A percentile compares a stretch with the other conserved stretches of the same genome.
phyloP scores from a whole-genome alignment of 176 grass and related monocot genomes.

The Saccharum spontaneum region DNA sequence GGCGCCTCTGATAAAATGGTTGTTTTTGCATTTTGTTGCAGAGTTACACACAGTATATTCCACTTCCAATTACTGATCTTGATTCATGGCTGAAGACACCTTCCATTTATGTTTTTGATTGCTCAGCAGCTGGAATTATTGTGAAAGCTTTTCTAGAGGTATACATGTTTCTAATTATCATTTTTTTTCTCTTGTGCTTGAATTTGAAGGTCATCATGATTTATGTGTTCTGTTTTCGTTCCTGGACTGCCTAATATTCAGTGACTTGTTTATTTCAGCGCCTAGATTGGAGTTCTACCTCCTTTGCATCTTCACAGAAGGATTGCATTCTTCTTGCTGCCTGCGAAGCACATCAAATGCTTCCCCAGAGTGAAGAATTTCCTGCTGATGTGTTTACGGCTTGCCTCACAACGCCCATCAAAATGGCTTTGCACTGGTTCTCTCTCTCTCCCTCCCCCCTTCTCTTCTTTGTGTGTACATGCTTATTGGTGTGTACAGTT shows the following conservation, averaged over 20 bases:
- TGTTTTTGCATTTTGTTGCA: slow-evolving; percentile 40
- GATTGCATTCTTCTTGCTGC: slow-evolving; percentile 98
- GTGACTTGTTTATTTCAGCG: slow-evolving; percentile 51
- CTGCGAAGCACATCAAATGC: slow-evolving; percentile 90
- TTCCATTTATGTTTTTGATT: slow-evolving; percentile 99
- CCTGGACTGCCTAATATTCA: not conserved
- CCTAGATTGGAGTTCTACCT: slow-evolving; percentile 63
- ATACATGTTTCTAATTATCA: slow-evolving; percentile 13
- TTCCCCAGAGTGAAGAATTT: slow-evolving; percentile 94
- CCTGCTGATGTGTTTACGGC: slow-evolving; percentile 98
- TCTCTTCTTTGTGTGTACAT: not conserved
- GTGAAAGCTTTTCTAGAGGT: slow-evolving; percentile 93
- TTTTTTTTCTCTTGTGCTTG: not conserved
- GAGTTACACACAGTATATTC: slow-evolving; percentile 99
- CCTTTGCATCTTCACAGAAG: slow-evolving; percentile 62
- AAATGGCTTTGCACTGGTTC: slow-evolving; percentile 96
- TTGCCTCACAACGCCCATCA: slow-evolving; percentile 93
- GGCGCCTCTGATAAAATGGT: slow-evolving; percentile 14
- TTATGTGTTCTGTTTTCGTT: slow-evolving; percentile 12
- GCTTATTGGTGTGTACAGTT: not conserved
- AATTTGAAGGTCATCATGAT: slow-evolving; percentile 24
- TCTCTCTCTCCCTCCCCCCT: not conserved
- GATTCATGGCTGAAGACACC: slow-evolving; percentile 98
- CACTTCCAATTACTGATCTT: slow-evolving; percentile 88
- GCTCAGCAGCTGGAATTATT: slow-evolving; percentile 89